Conservation (phyloP, 1,284 basidiomycete genomes). For the Ustilago lituana region DNA sequence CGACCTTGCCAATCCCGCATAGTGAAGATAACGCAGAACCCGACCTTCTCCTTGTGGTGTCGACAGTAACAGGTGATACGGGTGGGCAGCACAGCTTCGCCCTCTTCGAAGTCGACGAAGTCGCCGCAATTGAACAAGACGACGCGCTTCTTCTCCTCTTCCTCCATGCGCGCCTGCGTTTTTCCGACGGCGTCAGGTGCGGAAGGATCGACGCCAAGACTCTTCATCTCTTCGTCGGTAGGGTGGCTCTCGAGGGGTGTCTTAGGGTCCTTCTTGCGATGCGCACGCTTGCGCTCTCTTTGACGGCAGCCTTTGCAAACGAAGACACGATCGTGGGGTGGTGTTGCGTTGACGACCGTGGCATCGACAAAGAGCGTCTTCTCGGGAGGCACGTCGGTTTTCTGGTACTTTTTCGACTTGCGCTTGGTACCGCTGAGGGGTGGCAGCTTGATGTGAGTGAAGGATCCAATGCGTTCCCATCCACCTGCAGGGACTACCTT, state of each 20-base stretch:
- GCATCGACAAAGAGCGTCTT: conserved; percentile 66
- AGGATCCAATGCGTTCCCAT: conserved; percentile 65
- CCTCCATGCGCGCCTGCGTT: conserved; percentile 54
- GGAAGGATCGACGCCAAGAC: conserved; percentile 55
- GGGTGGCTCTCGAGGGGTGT: conserved; percentile 42
- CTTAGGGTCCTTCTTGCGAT: conserved; percentile 58
- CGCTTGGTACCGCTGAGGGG: conserved; percentile 66
- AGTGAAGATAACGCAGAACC: conserved; percentile 90
- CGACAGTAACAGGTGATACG: conserved; percentile 98
- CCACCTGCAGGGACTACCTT: conserved; percentile 19
- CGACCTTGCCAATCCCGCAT: conserved; percentile 84
- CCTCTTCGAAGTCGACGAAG: conserved; percentile 86
- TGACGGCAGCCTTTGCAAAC: conserved; percentile 76
- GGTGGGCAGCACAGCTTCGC: conserved; percentile 87
- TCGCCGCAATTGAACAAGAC: conserved; percentile 88
- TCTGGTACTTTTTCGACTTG: conserved; percentile 78
- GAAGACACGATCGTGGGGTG: conserved; percentile 77
- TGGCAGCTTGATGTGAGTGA: conserved; percentile 65
- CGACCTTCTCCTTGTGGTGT: conserved; percentile 96
- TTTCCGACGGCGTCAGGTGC: conserved; percentile 52
- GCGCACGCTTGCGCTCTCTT: conserved; percentile 70
- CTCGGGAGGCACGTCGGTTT: conserved; percentile 59
- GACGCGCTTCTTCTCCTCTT: conserved; percentile 65
- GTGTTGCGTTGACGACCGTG: conserved; percentile 73
- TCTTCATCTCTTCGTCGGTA: conserved; percentile 59